Evolutionary conservation across 495 filamentous ascomycete genomes (phyloP).

Genomic region (Thozetella sp.): DNA sequence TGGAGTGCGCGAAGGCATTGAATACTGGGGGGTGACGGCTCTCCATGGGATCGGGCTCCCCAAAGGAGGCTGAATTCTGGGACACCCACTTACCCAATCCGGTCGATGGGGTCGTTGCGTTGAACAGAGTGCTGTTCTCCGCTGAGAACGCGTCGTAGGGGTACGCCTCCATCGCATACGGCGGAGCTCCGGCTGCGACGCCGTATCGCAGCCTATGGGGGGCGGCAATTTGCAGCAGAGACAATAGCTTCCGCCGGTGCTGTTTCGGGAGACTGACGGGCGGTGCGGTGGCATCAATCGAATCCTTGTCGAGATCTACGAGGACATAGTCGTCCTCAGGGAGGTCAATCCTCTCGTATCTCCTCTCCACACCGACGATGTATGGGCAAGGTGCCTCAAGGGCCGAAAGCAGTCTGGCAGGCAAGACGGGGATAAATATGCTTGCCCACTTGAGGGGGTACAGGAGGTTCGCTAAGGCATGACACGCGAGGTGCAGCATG

Average conservation of each 20-base stretch:
- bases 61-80: conserved; percentile 87
- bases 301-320: conserved; percentile 89
- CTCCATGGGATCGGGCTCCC: conserved; percentile 59
- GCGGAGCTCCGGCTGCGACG: conserved; percentile 84
- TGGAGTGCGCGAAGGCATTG: conserved; percentile 87
- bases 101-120: conserved; percentile 65
- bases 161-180: conserved; percentile 89
- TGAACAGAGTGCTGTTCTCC: conserved; percentile 81
- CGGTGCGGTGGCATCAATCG: conserved; percentile 76
- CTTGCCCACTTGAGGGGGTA: conserved; percentile 92
- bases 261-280: conserved; percentile 82
- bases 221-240: conserved; percentile 85
- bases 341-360: conserved; percentile 89
- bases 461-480: conserved; percentile 78
- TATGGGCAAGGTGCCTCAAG: conserved; percentile 96
- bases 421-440: conserved; percentile 90
- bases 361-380: conserved; percentile 91
- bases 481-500: conserved; percentile 91
- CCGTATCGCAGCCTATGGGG: conserved; percentile 88
- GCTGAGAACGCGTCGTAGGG: conserved; percentile 87
- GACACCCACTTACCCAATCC: conserved; percentile 82
- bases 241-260: conserved; percentile 85
- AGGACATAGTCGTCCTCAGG: conserved; percentile 97
- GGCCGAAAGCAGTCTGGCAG: conserved; percentile 83
- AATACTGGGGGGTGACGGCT: conserved; percentile 59